A percentile compares a stretch with the other conserved stretches of the same genome.
Conservation (phyloP, 305 asterid species). For the Solanum hybrid region DNA sequence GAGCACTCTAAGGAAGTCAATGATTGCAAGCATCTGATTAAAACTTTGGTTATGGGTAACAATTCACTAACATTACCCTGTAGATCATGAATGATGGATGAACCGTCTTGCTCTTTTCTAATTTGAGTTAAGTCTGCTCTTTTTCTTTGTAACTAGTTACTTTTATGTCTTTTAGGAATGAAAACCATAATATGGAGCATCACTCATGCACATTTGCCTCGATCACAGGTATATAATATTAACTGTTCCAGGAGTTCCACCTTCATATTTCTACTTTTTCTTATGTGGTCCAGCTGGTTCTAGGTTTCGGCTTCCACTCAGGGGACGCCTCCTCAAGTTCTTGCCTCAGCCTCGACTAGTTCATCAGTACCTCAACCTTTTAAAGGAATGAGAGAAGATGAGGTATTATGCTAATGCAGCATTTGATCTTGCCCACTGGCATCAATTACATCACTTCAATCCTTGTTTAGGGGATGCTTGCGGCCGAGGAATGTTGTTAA, state of each 20-base stretch:
- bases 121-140: background rate
- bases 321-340: slow-evolving; percentile 78
- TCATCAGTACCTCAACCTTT: slow-evolving; percentile 66
- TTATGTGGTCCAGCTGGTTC: slow-evolving; percentile 2
- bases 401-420: slow-evolving; percentile 40
- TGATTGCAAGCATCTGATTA: slow-evolving; percentile 97
- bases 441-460: background rate
- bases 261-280: background rate
- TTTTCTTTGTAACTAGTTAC: slow-evolving; percentile 3
- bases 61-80: slow-evolving; percentile 14
- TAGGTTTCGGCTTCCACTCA: slow-evolving; percentile 94
- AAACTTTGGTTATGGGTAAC: slow-evolving; percentile 96
- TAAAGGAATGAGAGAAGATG: slow-evolving; percentile 97
- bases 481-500: background rate
- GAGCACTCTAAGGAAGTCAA: slow-evolving; percentile 97
- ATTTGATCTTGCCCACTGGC: background rate
- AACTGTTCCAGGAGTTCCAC: background rate
- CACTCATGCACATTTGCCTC: slow-evolving; percentile 92
- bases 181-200: slow-evolving; percentile 98
- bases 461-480: background rate
- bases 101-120: background rate
- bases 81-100: background rate
- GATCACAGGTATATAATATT: slow-evolving; percentile 67
- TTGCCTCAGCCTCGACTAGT: slow-evolving; percentile 56
- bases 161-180: slow-evolving; percentile 59